Evolutionary conservation across 441 rosid genomes (phyloP), one percentile per base, ranked within the genome.

Genomic region (Pelargonium citronellum): DNA sequence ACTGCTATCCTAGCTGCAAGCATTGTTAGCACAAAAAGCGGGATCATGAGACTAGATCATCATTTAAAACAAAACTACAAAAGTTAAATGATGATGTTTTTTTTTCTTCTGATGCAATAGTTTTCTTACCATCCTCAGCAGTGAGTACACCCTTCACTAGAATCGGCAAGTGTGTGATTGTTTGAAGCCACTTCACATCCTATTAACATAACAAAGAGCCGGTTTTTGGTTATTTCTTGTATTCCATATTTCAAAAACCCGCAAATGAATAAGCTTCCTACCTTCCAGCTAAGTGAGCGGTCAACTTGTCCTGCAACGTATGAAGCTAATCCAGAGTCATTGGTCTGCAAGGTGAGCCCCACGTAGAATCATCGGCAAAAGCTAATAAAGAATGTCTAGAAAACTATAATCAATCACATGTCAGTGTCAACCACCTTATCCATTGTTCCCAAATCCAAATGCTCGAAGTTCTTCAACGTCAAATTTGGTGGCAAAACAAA

Each of bases 261-360:
- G 7, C 17, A 16, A 57, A 57, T 5, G 62, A 57, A 57, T 16
- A 22, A 57, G 58, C 16, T 51, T 15, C 22, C 17, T 17, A 57
- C 62, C 62, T 57, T 57, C 62, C 62, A 57, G 86, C 83, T 90
- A 46, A 95, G 93, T 39, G 97, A 79, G 20, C 68, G 83, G 71
- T 95, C 99, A 64, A 83, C 71, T 89, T 92, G 99, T 71, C 90
- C 85, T 15, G 96, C 96, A 67, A 81, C 96, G 83, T 95, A 92
- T 1, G 96, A 89, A 64, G 98, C 95, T 51, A 95, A 80, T 58
- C 98, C 99, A 30, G 98, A 95, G 76, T 86, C 99, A 67, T 83
- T 15, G 9, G 88, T 80, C 99, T 95, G 87, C 74, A 78, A 55
- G 67, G 55, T 49, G 67, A 77, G n/a, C 64, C 64, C 43, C 53